Evolutionary conservation across 345 rosid genomes (phyloP).

Genomic region (Atalantia buxifolia): DNA sequence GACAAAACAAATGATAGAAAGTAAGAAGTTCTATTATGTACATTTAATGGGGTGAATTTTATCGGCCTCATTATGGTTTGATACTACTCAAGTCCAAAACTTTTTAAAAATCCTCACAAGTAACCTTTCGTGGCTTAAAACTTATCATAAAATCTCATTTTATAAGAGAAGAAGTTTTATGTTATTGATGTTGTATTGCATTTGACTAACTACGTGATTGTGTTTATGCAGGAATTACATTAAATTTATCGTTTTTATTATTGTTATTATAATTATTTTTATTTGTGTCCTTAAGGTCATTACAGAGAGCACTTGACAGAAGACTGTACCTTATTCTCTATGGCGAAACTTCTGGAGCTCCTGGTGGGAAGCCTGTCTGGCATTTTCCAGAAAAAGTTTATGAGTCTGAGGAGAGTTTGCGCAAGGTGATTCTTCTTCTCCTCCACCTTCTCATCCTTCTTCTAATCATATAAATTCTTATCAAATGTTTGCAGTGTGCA

Average conservation of each 20-base stretch:
- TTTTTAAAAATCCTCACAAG: not conserved
- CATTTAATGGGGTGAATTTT: not conserved
- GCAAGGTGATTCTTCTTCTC: conserved; percentile 37
- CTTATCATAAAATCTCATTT: not conserved
- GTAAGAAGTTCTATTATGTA: conserved; percentile 38
- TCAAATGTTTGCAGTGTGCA: conserved; percentile 61
- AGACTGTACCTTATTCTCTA: conserved; percentile 79
- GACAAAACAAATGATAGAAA: conserved; percentile 79
- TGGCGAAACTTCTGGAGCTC: conserved; percentile 56
- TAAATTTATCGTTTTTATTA: not conserved
- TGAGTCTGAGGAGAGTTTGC: conserved; percentile 85
- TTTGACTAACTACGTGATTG: not conserved
- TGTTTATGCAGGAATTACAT: not conserved
- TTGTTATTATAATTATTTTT: not conserved
- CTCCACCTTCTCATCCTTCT: not conserved
- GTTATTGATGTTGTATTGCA: not conserved
- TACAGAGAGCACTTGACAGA: conserved; percentile 84
- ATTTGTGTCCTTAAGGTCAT: conserved; percentile 34
- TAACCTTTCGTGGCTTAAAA: not conserved
- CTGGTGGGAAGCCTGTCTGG: conserved; percentile 67
- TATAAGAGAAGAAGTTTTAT: not conserved
- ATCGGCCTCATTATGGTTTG: not conserved
- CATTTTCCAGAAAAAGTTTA: conserved; percentile 92
- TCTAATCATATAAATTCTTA: not conserved
- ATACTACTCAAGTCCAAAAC: not conserved